Evolutionary conservation across 2,329 filamentous ascomycete species (phyloP).

Genomic region (Cladophialophora carrionii): DNA sequence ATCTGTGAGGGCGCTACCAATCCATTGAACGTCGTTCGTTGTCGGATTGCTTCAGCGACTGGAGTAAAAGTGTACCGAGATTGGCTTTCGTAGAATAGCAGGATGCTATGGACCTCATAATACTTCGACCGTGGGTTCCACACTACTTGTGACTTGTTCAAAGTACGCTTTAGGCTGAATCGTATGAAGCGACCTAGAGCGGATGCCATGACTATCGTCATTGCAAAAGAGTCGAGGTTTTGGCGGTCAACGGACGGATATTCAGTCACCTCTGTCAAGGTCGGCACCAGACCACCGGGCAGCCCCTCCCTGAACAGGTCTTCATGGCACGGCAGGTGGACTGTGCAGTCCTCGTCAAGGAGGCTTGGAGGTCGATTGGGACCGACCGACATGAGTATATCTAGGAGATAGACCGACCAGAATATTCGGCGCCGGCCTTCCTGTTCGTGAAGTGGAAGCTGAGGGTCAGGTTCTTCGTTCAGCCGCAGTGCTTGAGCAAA

Average conservation of each 20-base stretch:
- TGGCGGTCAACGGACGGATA: slow-evolving; percentile 5
- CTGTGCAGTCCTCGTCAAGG: slow-evolving; percentile 58
- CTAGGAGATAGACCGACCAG: slow-evolving; percentile 93
- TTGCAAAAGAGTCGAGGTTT: slow-evolving; percentile 19
- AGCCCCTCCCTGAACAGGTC: slow-evolving; percentile 17
- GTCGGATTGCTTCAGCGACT: slow-evolving; percentile 1
- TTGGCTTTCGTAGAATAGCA: slow-evolving; percentile 19
- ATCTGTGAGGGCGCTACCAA: not conserved
- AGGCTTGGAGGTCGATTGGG: slow-evolving; percentile 88
- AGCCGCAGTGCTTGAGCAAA: slow-evolving; percentile 60
- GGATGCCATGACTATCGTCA: slow-evolving; percentile 23
- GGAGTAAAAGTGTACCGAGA: slow-evolving; percentile 17
- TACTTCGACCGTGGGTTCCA: slow-evolving; percentile 27
- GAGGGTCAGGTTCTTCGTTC: slow-evolving; percentile 38
- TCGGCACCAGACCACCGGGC: slow-evolving; percentile 12
- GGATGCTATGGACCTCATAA: slow-evolving; percentile 19
- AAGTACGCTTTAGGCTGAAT: slow-evolving; percentile 17
- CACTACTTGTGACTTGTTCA: slow-evolving; percentile 12
- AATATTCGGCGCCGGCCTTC: slow-evolving; percentile 87
- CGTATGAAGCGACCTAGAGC: slow-evolving; percentile 23
- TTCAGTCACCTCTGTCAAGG: slow-evolving; percentile 13
- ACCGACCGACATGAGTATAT: slow-evolving; percentile 84
- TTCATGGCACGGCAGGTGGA: slow-evolving; percentile 34
- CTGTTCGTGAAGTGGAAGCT: slow-evolving; percentile 64
- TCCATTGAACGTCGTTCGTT: not conserved